Conservation (phyloP, 2,329 filamentous ascomycete species). For the Fusarium sp. region DNA sequence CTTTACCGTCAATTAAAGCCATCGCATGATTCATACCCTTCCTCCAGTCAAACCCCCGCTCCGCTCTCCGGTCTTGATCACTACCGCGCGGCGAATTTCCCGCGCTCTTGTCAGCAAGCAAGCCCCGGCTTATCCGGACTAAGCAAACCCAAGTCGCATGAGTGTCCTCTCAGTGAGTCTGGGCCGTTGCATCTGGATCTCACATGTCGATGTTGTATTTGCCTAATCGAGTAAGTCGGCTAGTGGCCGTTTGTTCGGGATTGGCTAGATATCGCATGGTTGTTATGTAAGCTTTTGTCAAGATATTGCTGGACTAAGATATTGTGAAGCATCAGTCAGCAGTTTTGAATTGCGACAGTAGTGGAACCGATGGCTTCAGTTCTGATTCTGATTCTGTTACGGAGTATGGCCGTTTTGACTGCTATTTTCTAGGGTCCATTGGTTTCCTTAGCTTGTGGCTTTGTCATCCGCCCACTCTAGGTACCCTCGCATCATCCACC, state of each 20-base stretch:
- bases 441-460: slow-evolving; percentile 25
- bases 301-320: slow-evolving; percentile 24
- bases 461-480: slow-evolving; percentile 32
- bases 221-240: slow-evolving; percentile 24
- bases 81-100: slow-evolving; percentile 46
- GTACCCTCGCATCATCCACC: slow-evolving; percentile 25
- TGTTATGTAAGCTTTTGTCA: slow-evolving; percentile 41
- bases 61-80: slow-evolving; percentile 39
- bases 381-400: slow-evolving; percentile 20
- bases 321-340: slow-evolving; percentile 47
- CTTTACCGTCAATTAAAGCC: background rate
- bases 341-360: slow-evolving; percentile 15
- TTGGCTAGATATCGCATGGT: slow-evolving; percentile 12
- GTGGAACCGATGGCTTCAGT: slow-evolving; percentile 34
- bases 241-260: slow-evolving; percentile 9
- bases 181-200: slow-evolving; percentile 32
- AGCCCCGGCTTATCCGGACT: slow-evolving; percentile 40
- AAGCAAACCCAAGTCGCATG: slow-evolving; percentile 11
- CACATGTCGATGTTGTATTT: slow-evolving; percentile 33
- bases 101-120: slow-evolving; percentile 8
- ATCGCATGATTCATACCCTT: slow-evolving; percentile 41
- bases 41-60: slow-evolving; percentile 17
- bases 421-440: slow-evolving; percentile 12
- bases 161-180: slow-evolving; percentile 6
- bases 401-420: slow-evolving; percentile 5